Evolutionary conservation across 345 rosid genomes (phyloP), one percentile per base, ranked within the genome.

Genomic region (Pistacia atlantica): DNA sequence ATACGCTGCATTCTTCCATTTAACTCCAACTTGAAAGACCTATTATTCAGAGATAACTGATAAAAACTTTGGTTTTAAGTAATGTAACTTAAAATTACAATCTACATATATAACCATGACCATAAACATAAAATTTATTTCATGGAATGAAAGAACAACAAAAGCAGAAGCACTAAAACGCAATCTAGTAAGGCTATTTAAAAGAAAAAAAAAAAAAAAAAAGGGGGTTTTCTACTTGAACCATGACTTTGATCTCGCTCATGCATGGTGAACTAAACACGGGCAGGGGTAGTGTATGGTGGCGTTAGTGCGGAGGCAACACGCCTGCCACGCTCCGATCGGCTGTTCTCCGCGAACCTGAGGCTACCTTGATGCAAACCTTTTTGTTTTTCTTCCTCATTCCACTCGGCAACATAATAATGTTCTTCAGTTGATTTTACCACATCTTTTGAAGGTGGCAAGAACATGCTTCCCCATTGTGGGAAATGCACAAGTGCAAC

Each of bases 381-480:
- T 58, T 77, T 85, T 31, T 76, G 68, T 82, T 87, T 88, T 82
- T 92, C 97, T 5, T 89, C 94, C 77, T 89, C 94, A 0, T 87
- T 81, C 93, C 94, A 92, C 67, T 90, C 93, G 0, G 89, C 79
- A 8, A n/a, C 69, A 56, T 94, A 92, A 49, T 92, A 92, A 63
- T 78, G 45, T 58, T 89, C 93, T 69, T 92, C 98, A 0, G 86
- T 84, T 0, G 86, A 84, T 69, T 83, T 91, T 0, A 58, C 80
- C 0, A 33, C 75, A 68, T 89, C 80, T 22, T 67, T 89, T 0
- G 98, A 84, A 0, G 97, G 82, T 3, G 88, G 88, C 3, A 81
- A 59, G 78, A 92, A 89, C 96, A 94, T 89, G 42, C 97, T 74
- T 2, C 97, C 95, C 93, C 96, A 92, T 14, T 94, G 93, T 8